Evolutionary conservation across 495 filamentous ascomycete genomes (phyloP), one percentile per base, ranked within the genome.

Genomic region (Cryomyces minteri): DNA sequence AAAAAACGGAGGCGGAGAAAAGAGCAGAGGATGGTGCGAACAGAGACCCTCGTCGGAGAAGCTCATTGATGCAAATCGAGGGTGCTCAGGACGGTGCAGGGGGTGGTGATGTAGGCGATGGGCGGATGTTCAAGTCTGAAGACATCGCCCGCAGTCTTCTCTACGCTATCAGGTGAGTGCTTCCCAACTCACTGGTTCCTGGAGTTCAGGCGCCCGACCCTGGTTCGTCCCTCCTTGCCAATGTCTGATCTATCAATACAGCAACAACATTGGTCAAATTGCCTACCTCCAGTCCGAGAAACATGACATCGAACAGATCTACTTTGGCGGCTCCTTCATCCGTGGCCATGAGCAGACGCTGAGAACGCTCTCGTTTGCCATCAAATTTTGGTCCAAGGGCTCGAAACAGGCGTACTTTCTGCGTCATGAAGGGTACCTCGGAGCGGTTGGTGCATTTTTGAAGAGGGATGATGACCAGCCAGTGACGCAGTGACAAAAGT

Each of bases 231-330:
- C 18, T 25, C 18, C 18, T 25, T 25, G 18, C 1, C 18, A 25
- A 25, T 2, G 18, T 25, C 18, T 25, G 18, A 25, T 25, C 18
- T 25, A 32, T 50, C 5, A 43, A 53, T 43, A 28, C 50, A 80
- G 84, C 61, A 96, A 98, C 63, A 98, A 98, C 62, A 95, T 98
- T 45, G 90, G 90, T 9, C 90, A 98, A 67, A 94, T 98, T 49
- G 84, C 90, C 34, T 95, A 92, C 60, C 68, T 98, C 25, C 87
- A 94, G 55, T 88, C 84, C 31, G 84, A 94, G 54, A 90, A 93
- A 55, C 87, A 98, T 60, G 69, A 74, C 41, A 70, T 95, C 14
- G 80, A 83, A 43, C 79, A 87, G 58, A 96, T 98, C 45, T 98
- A 98, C 62, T 98, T 98, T 55, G 90, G 90, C 9, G 90, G 90